These are phyloP conservation scores for Colletotrichum somersetense DNA, from an alignment of 2,329 filamentous ascomycete species.

Conservation along the genomic window DNA sequence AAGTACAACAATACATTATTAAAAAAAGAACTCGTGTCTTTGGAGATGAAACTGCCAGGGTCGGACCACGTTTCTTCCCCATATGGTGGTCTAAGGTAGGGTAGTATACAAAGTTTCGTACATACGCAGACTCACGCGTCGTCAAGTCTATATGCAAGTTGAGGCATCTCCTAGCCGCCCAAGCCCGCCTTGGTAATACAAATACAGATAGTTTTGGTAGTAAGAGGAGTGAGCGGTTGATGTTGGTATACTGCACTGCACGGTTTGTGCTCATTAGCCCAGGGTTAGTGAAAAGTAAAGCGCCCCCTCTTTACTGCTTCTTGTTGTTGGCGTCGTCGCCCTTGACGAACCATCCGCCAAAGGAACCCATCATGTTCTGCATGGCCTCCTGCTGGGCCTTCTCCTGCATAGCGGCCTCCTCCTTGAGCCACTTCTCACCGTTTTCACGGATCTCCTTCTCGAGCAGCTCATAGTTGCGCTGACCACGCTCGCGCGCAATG, in stretches of 20 bases:
- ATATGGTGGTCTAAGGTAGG: slow-evolving; percentile 28
- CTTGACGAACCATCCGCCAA: slow-evolving; percentile 68
- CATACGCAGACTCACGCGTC: slow-evolving; percentile 39
- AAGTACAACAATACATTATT: background rate
- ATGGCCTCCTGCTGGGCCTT: slow-evolving; percentile 91
- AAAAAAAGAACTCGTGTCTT: background rate
- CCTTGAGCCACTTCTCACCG: slow-evolving; percentile 94
- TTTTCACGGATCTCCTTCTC: slow-evolving; percentile 94
- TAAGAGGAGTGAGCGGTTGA: slow-evolving; percentile 35
- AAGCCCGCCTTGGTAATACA: slow-evolving; percentile 38
- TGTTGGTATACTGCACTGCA: slow-evolving; percentile 18
- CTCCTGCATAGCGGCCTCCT: slow-evolving; percentile 90
- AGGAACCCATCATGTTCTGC: slow-evolving; percentile 89
- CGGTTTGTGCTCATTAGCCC: slow-evolving; percentile 29
- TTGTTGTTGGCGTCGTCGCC: slow-evolving; percentile 36
- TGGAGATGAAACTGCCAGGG: slow-evolving; percentile 13
- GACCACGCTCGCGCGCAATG: slow-evolving; percentile 90
- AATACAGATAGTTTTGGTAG: slow-evolving; percentile 35
- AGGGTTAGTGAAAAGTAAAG: background rate
- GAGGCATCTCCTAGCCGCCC: slow-evolving; percentile 33
- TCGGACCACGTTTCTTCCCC: slow-evolving; percentile 15
- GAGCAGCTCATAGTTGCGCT: slow-evolving; percentile 88
- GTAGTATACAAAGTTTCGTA: slow-evolving; percentile 43
- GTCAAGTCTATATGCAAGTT: slow-evolving; percentile 42
- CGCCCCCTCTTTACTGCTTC: slow-evolving; percentile 36